A percentile compares a stretch with the other conserved stretches of the same genome.
Conservation (phyloP, 2,329 filamentous ascomycete genomes). For the Epicoccum nigrum region DNA sequence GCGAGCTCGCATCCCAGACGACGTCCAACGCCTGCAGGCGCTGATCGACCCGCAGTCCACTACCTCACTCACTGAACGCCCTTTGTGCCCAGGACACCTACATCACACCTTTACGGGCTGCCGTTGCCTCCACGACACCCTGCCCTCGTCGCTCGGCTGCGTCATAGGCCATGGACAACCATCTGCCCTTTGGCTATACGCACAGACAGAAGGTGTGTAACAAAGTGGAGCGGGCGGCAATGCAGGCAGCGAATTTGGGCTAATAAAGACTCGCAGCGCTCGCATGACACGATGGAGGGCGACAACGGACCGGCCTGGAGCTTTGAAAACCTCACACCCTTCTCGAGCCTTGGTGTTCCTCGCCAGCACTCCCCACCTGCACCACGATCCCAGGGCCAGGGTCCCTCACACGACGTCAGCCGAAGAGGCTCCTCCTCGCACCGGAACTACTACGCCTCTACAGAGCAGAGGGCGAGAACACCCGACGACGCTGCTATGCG, state of each 20-base stretch:
- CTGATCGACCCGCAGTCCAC: constrained; percentile 1
- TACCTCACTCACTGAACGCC: constrained; percentile 4
- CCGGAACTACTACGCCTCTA: constrained; percentile 1
- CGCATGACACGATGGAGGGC: constrained; percentile 43
- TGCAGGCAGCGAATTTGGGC: constrained; percentile 18
- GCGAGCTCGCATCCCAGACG: constrained; percentile 14
- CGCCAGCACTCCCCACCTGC: constrained; percentile 10
- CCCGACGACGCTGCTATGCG: constrained; percentile 8
- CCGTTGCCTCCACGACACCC: background rate
- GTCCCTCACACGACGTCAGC: constrained; percentile 12
- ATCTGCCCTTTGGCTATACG: constrained; percentile 39
- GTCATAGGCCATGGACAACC: constrained; percentile 38
- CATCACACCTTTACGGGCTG: background rate
- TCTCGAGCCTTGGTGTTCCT: constrained; percentile 14
- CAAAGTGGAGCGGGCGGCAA: constrained; percentile 15
- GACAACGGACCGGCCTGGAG: constrained; percentile 38
- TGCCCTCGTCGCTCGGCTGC: background rate
- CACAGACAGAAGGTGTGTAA: constrained; percentile 45
- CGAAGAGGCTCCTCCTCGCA: constrained; percentile 10
- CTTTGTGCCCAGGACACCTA: constrained; percentile 3
- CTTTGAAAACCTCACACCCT: constrained; percentile 15
- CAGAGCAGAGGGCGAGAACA: constrained; percentile 13
- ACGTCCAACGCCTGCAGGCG: constrained; percentile 1
- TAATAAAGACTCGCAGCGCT: constrained; percentile 34
- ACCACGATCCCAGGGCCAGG: too few relatives aligned